These are phyloP conservation scores for Boletellus deceptivus DNA, from an alignment of 1,284 basidiomycete species.

Conservation along the genomic window DNA sequence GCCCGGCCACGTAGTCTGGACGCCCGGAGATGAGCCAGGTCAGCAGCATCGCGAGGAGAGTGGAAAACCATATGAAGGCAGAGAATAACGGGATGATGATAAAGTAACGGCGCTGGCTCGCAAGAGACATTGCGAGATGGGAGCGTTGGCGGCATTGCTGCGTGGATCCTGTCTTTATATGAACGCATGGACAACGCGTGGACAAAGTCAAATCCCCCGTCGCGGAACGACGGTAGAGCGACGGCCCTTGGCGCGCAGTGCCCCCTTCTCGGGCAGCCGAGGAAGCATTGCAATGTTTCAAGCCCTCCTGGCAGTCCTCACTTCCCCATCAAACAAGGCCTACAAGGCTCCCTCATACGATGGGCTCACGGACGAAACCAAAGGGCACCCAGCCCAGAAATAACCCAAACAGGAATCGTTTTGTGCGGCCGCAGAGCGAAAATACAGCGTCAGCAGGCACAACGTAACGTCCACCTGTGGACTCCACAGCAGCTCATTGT, in stretches of 20 bases:
- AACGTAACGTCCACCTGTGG: too few relatives aligned
- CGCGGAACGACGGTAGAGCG: too few relatives aligned
- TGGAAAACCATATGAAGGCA: constrained; percentile 63
- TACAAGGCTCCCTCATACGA: too few relatives aligned
- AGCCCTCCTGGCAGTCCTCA: too few relatives aligned
- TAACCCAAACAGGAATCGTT: too few relatives aligned
- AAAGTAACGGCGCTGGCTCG: constrained; percentile 49
- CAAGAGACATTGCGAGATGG: constrained; percentile 14
- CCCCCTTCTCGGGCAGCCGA: too few relatives aligned
- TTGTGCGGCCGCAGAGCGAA: too few relatives aligned
- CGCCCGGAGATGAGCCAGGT: constrained; percentile 56
- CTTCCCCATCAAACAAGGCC: too few relatives aligned
- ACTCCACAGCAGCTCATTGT: constrained; percentile 12
- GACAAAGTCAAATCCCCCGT: background rate
- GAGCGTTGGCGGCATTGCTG: background rate
- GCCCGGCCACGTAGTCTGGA: constrained; percentile 48
- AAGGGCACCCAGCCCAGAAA: too few relatives aligned
- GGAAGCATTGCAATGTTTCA: background rate
- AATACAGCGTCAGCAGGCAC: too few relatives aligned
- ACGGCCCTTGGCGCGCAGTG: too few relatives aligned
- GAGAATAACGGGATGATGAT: constrained; percentile 61
- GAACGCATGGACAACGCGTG: background rate
- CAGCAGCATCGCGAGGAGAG: constrained; percentile 63
- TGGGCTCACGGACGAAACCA: too few relatives aligned
- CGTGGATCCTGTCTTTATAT: constrained; percentile 12